phyloP scores from a whole-genome alignment of 73 alveolate genomes.

The Paramecium primaurelia region DNA sequence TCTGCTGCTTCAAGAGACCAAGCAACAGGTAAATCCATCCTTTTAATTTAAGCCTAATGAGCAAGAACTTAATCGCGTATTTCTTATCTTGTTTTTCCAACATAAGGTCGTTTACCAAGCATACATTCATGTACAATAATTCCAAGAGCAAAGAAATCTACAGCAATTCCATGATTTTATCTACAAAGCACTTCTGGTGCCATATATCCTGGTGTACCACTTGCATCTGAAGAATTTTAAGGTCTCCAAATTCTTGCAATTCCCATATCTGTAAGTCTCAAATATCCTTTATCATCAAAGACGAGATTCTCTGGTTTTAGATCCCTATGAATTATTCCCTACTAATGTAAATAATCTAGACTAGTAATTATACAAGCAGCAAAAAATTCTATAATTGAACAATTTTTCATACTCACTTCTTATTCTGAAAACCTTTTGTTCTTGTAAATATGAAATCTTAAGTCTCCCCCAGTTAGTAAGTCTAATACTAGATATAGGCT shows the following conservation, averaged over 20 bases:
- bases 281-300: slow-evolving; percentile 86
- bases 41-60: slow-evolving; percentile 70
- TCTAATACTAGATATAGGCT: slow-evolving; percentile 89
- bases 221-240: slow-evolving; percentile 88
- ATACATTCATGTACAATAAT: slow-evolving; percentile 80
- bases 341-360: slow-evolving; percentile 89
- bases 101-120: slow-evolving; percentile 78
- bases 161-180: slow-evolving; percentile 78
- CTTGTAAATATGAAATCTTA: slow-evolving; percentile 84
- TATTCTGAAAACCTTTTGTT: slow-evolving; percentile 88
- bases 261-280: slow-evolving; percentile 93
- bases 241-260: slow-evolving; percentile 87
- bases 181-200: slow-evolving; percentile 89
- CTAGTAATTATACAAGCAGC: slow-evolving; percentile 88
- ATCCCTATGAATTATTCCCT: slow-evolving; percentile 93
- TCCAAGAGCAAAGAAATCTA: slow-evolving; percentile 78
- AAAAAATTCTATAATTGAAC: slow-evolving; percentile 68
- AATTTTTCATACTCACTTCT: slow-evolving; percentile 63
- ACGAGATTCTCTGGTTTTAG: slow-evolving; percentile 97
- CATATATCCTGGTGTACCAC: slow-evolving; percentile 88
- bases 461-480: slow-evolving; percentile 92
- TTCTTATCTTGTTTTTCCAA: slow-evolving; percentile 87
- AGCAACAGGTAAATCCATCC: slow-evolving; percentile 68
- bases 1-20: slow-evolving; percentile 87
- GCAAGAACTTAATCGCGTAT: slow-evolving; percentile 81